These are phyloP conservation scores for Clarireedia sp. DNA, from an alignment of 2,329 filamentous ascomycete species.

Conservation along the genomic window DNA sequence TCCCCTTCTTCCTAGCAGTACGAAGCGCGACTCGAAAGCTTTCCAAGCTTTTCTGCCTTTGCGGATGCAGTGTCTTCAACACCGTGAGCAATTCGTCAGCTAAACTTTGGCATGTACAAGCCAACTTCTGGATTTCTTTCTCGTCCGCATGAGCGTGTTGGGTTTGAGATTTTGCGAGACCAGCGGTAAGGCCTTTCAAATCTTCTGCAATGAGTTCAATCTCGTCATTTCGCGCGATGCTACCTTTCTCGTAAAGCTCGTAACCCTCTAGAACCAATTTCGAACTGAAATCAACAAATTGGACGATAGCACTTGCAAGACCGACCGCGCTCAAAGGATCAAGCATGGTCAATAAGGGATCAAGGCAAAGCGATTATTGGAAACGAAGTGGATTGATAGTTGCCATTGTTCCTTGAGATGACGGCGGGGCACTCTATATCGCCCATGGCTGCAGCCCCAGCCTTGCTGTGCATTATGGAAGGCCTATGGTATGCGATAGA, in stretches of 20 bases:
- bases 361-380: too few relatives aligned
- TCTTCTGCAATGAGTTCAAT: background rate
- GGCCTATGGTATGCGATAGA: too few relatives aligned
- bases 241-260: background rate
- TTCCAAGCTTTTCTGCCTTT: background rate
- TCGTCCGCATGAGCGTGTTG: background rate
- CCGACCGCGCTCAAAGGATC: slow-evolving; percentile 21
- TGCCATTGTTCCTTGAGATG: too few relatives aligned
- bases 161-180: background rate
- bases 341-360: background rate
- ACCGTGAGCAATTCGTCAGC: background rate
- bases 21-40: background rate
- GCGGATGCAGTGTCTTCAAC: background rate
- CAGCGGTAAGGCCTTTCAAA: background rate
- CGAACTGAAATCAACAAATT: slow-evolving; percentile 3
- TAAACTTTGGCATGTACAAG: background rate
- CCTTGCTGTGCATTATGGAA: too few relatives aligned
- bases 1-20: background rate
- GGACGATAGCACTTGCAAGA: slow-evolving; percentile 2
- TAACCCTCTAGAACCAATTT: background rate
- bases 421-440: too few relatives aligned
- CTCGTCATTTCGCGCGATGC: background rate
- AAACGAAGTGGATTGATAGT: too few relatives aligned
- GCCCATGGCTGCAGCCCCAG: too few relatives aligned
- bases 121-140: background rate